Conservation (phyloP, 495 filamentous ascomycete genomes). For the Neurospora sp. region DNA sequence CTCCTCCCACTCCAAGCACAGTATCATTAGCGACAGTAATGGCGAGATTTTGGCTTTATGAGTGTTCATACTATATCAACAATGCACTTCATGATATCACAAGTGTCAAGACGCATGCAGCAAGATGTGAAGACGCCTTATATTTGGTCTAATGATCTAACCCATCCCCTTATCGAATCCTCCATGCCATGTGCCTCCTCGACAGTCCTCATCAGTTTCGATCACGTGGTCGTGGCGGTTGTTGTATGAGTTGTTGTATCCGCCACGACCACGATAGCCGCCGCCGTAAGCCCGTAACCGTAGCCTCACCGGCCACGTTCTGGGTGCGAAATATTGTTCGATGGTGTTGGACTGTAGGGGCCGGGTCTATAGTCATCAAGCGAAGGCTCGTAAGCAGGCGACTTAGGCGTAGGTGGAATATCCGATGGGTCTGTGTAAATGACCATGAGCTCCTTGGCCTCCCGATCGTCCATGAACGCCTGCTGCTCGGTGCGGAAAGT, state of each 20-base stretch:
- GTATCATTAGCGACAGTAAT: background rate
- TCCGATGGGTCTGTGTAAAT: constrained; percentile 65
- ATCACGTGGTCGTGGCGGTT: background rate
- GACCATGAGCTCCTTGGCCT: constrained; percentile 72
- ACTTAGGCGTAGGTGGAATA: constrained; percentile 67
- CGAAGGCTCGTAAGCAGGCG: constrained; percentile 41
- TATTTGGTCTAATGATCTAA: background rate
- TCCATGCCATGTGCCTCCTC: background rate
- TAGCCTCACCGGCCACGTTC: background rate
- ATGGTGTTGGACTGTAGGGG: no score
- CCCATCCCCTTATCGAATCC: background rate
- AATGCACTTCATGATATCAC: background rate
- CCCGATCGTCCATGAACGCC: constrained; percentile 57
- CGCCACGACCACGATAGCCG: background rate
- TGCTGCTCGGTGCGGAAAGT: constrained; percentile 54
- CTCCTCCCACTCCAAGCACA: no score
- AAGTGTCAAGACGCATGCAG: background rate
- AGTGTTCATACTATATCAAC: background rate
- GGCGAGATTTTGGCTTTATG: background rate
- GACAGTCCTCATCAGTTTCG: background rate
- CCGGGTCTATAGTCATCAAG: background rate
- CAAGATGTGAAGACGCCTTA: background rate
- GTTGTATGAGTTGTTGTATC: background rate
- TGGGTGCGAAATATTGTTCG: background rate
- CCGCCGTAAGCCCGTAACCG: no score